Base-by-base conservation (phyloP, 2,329 filamentous ascomycete genomes). In the Aspergillus novofumigatus region DNA sequence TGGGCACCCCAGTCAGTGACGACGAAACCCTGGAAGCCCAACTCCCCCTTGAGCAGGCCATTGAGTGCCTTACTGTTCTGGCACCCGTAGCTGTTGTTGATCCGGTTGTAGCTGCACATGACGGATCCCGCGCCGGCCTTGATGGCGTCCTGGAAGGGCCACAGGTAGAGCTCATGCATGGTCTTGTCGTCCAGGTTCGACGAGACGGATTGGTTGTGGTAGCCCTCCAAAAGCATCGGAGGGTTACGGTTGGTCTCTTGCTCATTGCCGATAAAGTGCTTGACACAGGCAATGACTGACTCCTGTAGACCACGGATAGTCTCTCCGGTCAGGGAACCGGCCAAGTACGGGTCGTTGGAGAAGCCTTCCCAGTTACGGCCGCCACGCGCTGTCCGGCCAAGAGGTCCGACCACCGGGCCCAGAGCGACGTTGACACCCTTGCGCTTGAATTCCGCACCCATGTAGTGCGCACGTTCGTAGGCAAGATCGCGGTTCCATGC, bases 21-120 rank as follows among this genome's bases (percentile, higher is more conserved):
- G 58, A 92, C 82, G 65, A 91, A 91, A 0, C 90, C 90, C 66
- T 92, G 88, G 76, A 92, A 93, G 47, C 88, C 89, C 1, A 92
- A 80, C 72, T 93, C 90, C 28, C 83, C 83, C 77, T 93, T 93
- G 60, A 94, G 79, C 7, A 93, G 74, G 52, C 87, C 85, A 69
- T 94, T 94, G 63, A 91, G 77, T 7, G 87, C 76, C 69, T 90
- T 86, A 49, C 86, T 89, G 77, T 94, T 93, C 67, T 92, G 88
- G 75, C 90, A 93, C 21, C 74, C 81, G 63, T 92, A 90, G 3
- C 86, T 90, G 74, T 91, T 91, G 78, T 94, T 94, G 73, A 91
- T 69, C 65, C 65, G 63, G 29, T 68, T 64, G 28, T 68, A 68
- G 4, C 54, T 57, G 62, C 85, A 88, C 86, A 88, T 88, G 52